Conservation (phyloP, 129 eudicot genomes). For the Pulicaria dysenterica region DNA sequence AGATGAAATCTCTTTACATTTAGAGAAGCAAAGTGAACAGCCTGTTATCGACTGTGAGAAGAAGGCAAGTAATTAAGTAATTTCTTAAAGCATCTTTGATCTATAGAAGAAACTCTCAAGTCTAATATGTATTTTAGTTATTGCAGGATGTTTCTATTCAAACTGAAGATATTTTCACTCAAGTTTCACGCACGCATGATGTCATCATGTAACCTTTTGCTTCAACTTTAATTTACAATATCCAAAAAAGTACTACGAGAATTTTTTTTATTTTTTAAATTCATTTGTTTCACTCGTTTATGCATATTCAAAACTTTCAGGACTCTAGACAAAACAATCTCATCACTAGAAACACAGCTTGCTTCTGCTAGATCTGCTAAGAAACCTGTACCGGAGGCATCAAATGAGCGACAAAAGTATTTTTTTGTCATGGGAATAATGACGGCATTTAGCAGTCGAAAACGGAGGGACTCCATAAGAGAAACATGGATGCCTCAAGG, state of each 20-base stretch:
- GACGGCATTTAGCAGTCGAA: conserved; percentile 90
- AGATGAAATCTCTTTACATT: conserved; percentile 27
- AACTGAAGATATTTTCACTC: conserved; percentile 49
- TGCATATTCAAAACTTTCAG: conserved; percentile 45
- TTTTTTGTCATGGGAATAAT: conserved; percentile 91
- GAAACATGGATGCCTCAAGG: conserved; percentile 98
- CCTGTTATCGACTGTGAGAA: conserved; percentile 45
- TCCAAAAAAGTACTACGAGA: conserved; percentile 12
- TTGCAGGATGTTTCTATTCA: conserved; percentile 48
- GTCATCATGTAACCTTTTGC: conserved; percentile 56
- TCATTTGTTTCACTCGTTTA: conserved; percentile 3
- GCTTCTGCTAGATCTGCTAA: conserved; percentile 70
- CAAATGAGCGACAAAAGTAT: conserved; percentile 51
- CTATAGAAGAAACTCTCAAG: not conserved
- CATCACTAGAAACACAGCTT: conserved; percentile 75
- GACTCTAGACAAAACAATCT: conserved; percentile 73
- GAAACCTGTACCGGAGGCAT: conserved; percentile 22
- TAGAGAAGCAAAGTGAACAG: conserved; percentile 29
- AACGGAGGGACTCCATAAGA: conserved; percentile 86
- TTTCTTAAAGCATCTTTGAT: not conserved
- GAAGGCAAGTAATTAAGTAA: conserved; percentile 42
- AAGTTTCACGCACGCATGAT: conserved; percentile 68
- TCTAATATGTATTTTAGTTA: not conserved
- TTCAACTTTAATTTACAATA: not conserved
- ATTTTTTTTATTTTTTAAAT: not conserved